These are phyloP conservation scores for Colletotrichum australisinense DNA, from an alignment of 2,329 filamentous ascomycete species.

Conservation along the genomic window DNA sequence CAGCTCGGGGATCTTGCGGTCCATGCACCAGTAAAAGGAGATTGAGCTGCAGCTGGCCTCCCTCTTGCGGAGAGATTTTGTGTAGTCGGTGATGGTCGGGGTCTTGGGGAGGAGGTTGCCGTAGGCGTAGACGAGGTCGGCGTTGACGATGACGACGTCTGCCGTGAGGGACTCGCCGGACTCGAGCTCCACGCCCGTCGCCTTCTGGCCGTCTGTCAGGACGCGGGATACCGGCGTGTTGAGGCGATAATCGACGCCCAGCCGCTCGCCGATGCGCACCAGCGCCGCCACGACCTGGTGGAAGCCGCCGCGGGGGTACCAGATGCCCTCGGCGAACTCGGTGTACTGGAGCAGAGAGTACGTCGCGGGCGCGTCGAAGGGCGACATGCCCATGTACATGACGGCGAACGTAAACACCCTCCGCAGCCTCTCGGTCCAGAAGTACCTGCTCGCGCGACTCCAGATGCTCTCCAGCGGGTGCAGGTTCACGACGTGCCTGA, in stretches of 20 bases:
- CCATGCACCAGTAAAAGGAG: slow-evolving; percentile 81
- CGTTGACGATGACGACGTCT: slow-evolving; percentile 77
- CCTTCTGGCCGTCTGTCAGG: slow-evolving; percentile 63
- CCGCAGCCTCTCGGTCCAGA: slow-evolving; percentile 75
- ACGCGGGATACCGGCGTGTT: slow-evolving; percentile 68
- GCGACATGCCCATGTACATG: slow-evolving; percentile 88
- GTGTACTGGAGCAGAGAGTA: slow-evolving; percentile 82
- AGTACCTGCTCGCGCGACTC: slow-evolving; percentile 73
- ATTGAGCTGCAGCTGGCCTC: slow-evolving; percentile 77
- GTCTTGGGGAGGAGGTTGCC: slow-evolving; percentile 72
- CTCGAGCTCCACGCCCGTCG: slow-evolving; percentile 69
- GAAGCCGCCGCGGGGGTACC: slow-evolving; percentile 80
- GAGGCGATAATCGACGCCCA: slow-evolving; percentile 73
- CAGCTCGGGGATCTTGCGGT: slow-evolving; percentile 70
- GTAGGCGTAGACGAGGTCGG: slow-evolving; percentile 81
- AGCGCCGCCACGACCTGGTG: slow-evolving; percentile 73
- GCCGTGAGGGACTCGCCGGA: slow-evolving; percentile 69
- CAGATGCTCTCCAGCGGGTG: slow-evolving; percentile 81
- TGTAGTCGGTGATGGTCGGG: slow-evolving; percentile 43
- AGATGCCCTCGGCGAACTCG: slow-evolving; percentile 80
- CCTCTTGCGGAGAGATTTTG: slow-evolving; percentile 55
- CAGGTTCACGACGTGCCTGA: slow-evolving; percentile 67
- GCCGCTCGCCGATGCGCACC: slow-evolving; percentile 69
- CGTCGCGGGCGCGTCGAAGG: slow-evolving; percentile 80
- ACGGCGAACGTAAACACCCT: slow-evolving; percentile 81